Evolutionary conservation across 2,329 filamentous ascomycete species (phyloP), one percentile per base, ranked within the genome.

Genomic region (Colletotrichum sp.): DNA sequence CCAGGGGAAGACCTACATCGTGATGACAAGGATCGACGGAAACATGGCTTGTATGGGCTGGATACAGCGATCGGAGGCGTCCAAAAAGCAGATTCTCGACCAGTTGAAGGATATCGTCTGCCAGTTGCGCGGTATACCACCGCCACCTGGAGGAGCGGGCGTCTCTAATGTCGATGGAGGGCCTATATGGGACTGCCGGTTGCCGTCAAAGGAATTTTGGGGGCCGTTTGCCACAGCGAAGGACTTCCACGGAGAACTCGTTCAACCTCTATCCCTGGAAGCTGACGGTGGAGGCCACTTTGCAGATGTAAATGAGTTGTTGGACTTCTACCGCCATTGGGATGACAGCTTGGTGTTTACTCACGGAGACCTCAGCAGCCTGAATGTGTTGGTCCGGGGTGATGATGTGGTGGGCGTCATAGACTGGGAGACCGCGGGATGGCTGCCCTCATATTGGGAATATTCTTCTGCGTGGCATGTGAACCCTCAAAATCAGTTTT

Each of bases 1-100:
- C 71, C 79, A 82, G 28, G 81, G 80, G 24, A 70, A 75, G 15
- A 78, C 83, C 1, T 88, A 87, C 76, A 87, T 88, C 70, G 79
- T 88, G 3, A 89, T 88, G 86, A 79, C 83, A 36, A 70, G 81
- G 56, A 82, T 87, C 32, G 66, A 80, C 5, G 84, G 85, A 3
- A 24, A 77, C 12, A 72, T 73, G 61, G 70, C 73, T 28, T 58
- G 38, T 8, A 12, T 21, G 18, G 66, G 71, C 13, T 80, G 79
- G 78, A 6, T 2, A 10, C 7, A 38, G 13, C 79, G 78, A 21
- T 43, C 78, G 0, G 71, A 75, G 26, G 77, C 78, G 48, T 79
- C 79, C 7, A 70, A 75, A 55, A 38, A n/a, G 7, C 70, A 43
- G 10, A 79, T 82, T 4, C 79, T 81, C 3, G 24, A 73, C 12